phyloP scores from a whole-genome alignment of 1,284 basidiomycete genomes.

The Puccinia sorghi region DNA sequence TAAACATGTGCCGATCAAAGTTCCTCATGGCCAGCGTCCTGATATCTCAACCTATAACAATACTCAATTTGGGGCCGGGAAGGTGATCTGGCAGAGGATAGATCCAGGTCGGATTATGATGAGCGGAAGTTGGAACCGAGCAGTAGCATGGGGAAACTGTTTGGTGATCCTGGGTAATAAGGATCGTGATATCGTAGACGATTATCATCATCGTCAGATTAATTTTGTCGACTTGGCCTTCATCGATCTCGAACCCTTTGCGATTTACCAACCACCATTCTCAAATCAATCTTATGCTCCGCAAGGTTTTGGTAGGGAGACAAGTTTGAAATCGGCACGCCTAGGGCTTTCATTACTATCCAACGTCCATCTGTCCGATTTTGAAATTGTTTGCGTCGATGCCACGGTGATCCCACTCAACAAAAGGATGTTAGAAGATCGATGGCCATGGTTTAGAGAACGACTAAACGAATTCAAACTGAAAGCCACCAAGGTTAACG shows the following conservation, averaged over 20 bases:
- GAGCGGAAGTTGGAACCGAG: slow-evolving; percentile 83
- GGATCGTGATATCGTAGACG: slow-evolving; percentile 79
- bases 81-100: slow-evolving; percentile 46
- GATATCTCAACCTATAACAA: slow-evolving; percentile 71
- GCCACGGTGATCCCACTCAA: slow-evolving; percentile 26
- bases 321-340: slow-evolving; percentile 20
- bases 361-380: slow-evolving; percentile 19
- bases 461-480: slow-evolving; percentile 28
- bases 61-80: slow-evolving; percentile 58
- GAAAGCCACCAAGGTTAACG: slow-evolving; percentile 30
- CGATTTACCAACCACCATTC: slow-evolving; percentile 80
- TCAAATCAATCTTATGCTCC: slow-evolving; percentile 63
- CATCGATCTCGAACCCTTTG: slow-evolving; percentile 86
- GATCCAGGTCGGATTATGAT: slow-evolving; percentile 57
- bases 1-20: slow-evolving; percentile 75
- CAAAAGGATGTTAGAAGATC: slow-evolving; percentile 27
- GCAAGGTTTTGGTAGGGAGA: slow-evolving; percentile 52
- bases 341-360: slow-evolving; percentile 15
- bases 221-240: slow-evolving; percentile 88
- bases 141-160: slow-evolving; percentile 78
- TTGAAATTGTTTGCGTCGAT: slow-evolving; percentile 33
- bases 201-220: slow-evolving; percentile 68
- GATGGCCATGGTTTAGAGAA: slow-evolving; percentile 46
- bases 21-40: slow-evolving; percentile 64
- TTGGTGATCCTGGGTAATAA: slow-evolving; percentile 86